A percentile compares a stretch with the other conserved stretches of the same genome.
These are phyloP conservation scores for Paecilomyces dactylethromorphus DNA, from an alignment of 2,329 filamentous ascomycete genomes.

Conservation along the genomic window DNA sequence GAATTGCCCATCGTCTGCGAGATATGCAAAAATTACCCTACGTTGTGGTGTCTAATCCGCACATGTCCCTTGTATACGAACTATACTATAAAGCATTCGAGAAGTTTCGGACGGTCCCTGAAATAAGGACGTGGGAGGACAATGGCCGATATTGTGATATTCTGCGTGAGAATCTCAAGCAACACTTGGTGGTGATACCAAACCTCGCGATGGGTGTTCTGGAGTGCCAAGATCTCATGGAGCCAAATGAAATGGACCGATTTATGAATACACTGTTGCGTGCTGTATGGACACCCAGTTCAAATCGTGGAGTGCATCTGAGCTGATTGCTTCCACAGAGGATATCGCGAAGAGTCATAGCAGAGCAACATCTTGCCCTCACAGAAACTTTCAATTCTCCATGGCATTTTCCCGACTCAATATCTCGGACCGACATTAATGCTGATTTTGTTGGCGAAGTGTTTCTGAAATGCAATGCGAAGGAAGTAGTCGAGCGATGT, in stretches of 20 bases:
- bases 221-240: conserved; percentile 79
- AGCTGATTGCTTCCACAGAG: conserved; percentile 47
- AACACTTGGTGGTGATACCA: conserved; percentile 89
- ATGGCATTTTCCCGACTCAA: conserved; percentile 79
- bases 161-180: conserved; percentile 70
- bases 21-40: conserved; percentile 97
- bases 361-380: conserved; percentile 90
- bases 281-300: conserved; percentile 55
- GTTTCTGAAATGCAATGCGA: conserved; percentile 85
- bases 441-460: conserved; percentile 92
- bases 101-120: conserved; percentile 72
- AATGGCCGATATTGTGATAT: conserved; percentile 82
- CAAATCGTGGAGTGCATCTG: neutral
- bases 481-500: conserved; percentile 80
- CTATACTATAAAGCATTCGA: conserved; percentile 98
- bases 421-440: conserved; percentile 54
- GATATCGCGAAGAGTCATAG: conserved; percentile 92
- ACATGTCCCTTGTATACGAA: conserved; percentile 93
- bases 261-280: conserved; percentile 93
- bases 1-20: conserved; percentile 85
- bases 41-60: conserved; percentile 88
- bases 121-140: conserved; percentile 78
- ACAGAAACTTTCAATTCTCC: conserved; percentile 90
- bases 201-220: conserved; percentile 90
- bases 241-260: conserved; percentile 71